Conservation (phyloP, 1,284 basidiomycete genomes). For the Rhodotorula sp. region DNA sequence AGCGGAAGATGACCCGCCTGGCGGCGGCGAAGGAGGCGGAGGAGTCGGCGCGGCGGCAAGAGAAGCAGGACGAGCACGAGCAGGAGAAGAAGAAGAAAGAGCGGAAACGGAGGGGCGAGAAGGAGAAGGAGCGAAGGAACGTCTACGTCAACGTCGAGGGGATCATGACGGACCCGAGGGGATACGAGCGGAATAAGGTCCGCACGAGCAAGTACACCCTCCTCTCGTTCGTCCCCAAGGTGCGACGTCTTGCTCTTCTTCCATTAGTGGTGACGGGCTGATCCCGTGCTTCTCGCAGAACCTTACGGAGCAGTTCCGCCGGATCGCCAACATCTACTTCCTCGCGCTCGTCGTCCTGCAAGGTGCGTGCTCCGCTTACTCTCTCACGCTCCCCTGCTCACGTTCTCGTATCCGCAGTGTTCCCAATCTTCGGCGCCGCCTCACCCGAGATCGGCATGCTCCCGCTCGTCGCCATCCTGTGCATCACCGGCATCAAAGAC, state of each 20-base stretch:
- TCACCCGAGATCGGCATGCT: constrained; percentile 80
- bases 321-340: constrained; percentile 93
- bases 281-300: constrained; percentile 55
- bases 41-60: constrained; percentile 36
- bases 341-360: constrained; percentile 79
- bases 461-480: constrained; percentile 82
- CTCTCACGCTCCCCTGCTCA: constrained; percentile 4
- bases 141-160: constrained; percentile 80
- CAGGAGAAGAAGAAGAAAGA: constrained; percentile 24
- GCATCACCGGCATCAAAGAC: constrained; percentile 91
- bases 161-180: constrained; percentile 71
- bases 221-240: constrained; percentile 85
- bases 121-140: constrained; percentile 60
- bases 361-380: constrained; percentile 56
- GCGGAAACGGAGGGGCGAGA: constrained; percentile 16
- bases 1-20: constrained; percentile 34
- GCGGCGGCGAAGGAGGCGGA: constrained; percentile 37
- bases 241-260: not conserved
- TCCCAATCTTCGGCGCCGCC: constrained; percentile 86
- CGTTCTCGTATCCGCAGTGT: constrained; percentile 59
- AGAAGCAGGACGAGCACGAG: constrained; percentile 24
- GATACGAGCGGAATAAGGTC: constrained; percentile 90
- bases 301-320: constrained; percentile 83
- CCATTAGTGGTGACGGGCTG: rapidly evolving
- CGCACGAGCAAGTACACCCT: constrained; percentile 92